Percentiles rank a stretch among this genome's conserved stretches.
phyloP scores from a whole-genome alignment of 2,329 filamentous ascomycete species.

The Coniochaeta sp. region DNA sequence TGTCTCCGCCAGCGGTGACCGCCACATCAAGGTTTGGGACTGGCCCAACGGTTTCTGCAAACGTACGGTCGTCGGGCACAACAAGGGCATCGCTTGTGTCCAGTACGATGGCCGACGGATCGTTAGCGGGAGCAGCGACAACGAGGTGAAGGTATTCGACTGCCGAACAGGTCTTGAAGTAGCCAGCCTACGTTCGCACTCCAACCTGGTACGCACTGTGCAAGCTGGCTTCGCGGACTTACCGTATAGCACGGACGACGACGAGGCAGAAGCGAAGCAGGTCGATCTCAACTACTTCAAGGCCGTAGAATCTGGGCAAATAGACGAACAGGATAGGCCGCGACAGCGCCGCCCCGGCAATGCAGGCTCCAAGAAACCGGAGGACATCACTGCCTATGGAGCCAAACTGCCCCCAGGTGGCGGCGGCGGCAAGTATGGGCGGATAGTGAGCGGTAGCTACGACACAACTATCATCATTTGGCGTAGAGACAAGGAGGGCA shows the following conservation, averaged over 20 bases:
- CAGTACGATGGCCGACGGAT: conserved; percentile 92
- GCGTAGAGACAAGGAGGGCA: conserved; percentile 76
- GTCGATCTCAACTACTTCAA: conserved; percentile 68
- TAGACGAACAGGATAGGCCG: conserved; percentile 26
- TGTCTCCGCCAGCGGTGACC: conserved; percentile 90
- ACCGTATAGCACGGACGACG: conserved; percentile 68
- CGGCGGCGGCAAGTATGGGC: conserved; percentile 78
- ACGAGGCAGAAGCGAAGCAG: conserved; percentile 62
- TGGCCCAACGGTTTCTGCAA: conserved; percentile 70
- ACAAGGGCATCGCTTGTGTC: conserved; percentile 94
- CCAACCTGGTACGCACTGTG: conserved; percentile 81
- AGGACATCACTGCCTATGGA: conserved; percentile 71
- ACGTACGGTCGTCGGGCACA: conserved; percentile 76
- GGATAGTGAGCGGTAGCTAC: conserved; percentile 96
- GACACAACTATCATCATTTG: conserved; percentile 95
- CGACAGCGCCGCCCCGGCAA: conserved; percentile 42
- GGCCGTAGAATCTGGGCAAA: conserved; percentile 43
- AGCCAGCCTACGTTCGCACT: conserved; percentile 75
- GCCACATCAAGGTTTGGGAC: conserved; percentile 91
- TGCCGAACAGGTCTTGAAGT: conserved; percentile 79
- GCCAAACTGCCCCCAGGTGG: conserved; percentile 86
- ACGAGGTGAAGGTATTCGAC: conserved; percentile 93
- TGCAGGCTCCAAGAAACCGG: conserved; percentile 65
- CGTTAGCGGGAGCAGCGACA: conserved; percentile 92
- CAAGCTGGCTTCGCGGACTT: conserved; percentile 92